Evolutionary conservation across 1,284 basidiomycete genomes (phyloP).

Genomic region (Agroathelia rolfsii): DNA sequence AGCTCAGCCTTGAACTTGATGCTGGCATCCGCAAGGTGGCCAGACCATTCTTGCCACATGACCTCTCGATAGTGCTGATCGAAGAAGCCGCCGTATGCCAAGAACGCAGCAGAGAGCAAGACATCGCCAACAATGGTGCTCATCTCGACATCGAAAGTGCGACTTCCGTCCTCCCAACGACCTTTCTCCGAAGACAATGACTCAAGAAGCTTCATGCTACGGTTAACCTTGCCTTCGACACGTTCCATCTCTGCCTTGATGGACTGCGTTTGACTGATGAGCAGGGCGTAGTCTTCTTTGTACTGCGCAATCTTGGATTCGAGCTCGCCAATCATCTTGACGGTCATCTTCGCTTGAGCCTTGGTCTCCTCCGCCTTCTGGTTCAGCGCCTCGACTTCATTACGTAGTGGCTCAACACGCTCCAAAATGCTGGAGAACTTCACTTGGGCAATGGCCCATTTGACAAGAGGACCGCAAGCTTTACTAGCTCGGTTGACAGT

Average conservation of each 20-base stretch:
- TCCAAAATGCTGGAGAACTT: conserved; percentile 97
- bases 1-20: conserved; percentile 92
- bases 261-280: conserved; percentile 95
- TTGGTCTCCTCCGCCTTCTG: conserved; percentile 89
- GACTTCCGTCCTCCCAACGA: conserved; percentile 93
- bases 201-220: conserved; percentile 91
- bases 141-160: conserved; percentile 97
- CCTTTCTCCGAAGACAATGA: conserved; percentile 92
- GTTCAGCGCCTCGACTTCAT: conserved; percentile 92
- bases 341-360: conserved; percentile 82
- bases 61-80: conserved; percentile 96
- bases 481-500: conserved; percentile 91
- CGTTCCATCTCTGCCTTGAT: conserved; percentile 98
- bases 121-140: conserved; percentile 98
- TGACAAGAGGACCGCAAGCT: conserved; percentile 96
- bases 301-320: conserved; percentile 90
- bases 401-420: conserved; percentile 92
- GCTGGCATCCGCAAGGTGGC: conserved; percentile 80
- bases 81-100: conserved; percentile 97
- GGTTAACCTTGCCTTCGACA: conserved; percentile 93
- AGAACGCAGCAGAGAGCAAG: conserved; percentile 90
- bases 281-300: conserved; percentile 95
- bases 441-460: conserved; percentile 98
- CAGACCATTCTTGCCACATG: conserved; percentile 95
- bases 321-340: conserved; percentile 88